Evolutionary conservation across 1,139 yeast genomes (phyloP).

Genomic region (Lodderomyces pseudojiufengensis): DNA sequence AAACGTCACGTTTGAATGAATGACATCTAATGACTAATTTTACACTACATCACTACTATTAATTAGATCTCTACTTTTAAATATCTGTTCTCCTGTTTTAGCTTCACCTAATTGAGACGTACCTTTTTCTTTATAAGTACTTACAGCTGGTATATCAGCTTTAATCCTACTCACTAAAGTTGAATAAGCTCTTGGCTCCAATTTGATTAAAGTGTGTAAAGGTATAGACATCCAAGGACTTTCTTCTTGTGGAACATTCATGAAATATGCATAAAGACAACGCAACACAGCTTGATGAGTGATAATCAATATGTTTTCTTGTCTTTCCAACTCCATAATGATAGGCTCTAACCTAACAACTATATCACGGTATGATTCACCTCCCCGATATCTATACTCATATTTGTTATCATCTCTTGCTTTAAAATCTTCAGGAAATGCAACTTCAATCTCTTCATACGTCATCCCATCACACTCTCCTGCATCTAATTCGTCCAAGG

Average conservation of each 20-base stretch:
- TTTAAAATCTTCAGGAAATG: conserved; percentile 90
- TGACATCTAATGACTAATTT: not conserved
- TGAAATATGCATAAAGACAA: conserved; percentile 94
- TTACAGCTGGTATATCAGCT: conserved; percentile 96
- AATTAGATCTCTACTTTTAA: conserved; percentile 41
- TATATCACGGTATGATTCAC: conserved; percentile 94
- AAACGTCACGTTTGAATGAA: no score
- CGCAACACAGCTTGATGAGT: conserved; percentile 97
- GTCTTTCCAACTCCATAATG: conserved; percentile 96
- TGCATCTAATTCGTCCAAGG: conserved; percentile 94
- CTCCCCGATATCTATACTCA: conserved; percentile 94
- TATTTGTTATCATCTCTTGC: conserved; percentile 96
- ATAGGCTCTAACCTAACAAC: conserved; percentile 93
- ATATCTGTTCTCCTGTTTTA: conserved; percentile 19
- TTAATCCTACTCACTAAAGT: conserved; percentile 85
- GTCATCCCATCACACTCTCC: conserved; percentile 96
- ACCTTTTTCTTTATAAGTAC: conserved; percentile 94
- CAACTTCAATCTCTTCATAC: conserved; percentile 72
- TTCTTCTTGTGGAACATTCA: conserved; percentile 97
- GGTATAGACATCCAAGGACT: conserved; percentile 99
- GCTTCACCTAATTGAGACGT: conserved; percentile 73
- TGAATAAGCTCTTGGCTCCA: conserved; percentile 91
- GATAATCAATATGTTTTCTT: conserved; percentile 89
- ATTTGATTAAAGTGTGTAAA: conserved; percentile 84
- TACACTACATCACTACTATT: conserved; percentile 22